These are phyloP conservation scores for Botrytis porri DNA, from an alignment of 2,329 filamentous ascomycete species.

Conservation along the genomic window DNA sequence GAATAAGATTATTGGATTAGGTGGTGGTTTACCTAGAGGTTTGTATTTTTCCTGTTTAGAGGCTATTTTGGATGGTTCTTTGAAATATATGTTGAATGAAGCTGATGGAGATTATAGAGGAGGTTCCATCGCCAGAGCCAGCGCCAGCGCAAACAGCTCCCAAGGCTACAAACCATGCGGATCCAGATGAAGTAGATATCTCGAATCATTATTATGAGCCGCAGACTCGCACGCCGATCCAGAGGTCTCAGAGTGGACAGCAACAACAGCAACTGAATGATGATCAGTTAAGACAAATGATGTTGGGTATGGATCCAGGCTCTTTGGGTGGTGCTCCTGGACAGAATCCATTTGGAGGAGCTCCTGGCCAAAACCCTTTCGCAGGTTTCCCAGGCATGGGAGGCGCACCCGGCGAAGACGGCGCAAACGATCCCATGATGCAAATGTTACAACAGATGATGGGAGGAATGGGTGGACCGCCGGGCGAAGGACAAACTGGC, in stretches of 20 bases:
- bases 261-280: slow-evolving; percentile 46
- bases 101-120: slow-evolving; percentile 29
- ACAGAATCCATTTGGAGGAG: slow-evolving; percentile 37
- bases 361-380: slow-evolving; percentile 13
- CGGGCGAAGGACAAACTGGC: slow-evolving; percentile 36
- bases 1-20: slow-evolving; percentile 71
- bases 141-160: slow-evolving; percentile 25
- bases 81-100: background rate
- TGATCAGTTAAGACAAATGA: slow-evolving; percentile 61
- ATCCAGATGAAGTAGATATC: slow-evolving; percentile 76
- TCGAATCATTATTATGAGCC: slow-evolving; percentile 67
- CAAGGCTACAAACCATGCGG: slow-evolving; percentile 38
- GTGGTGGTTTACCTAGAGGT: slow-evolving; percentile 54
- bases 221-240: slow-evolving; percentile 42
- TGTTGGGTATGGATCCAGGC: slow-evolving; percentile 54
- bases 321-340: slow-evolving; percentile 32
- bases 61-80: background rate
- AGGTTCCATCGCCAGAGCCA: slow-evolving; percentile 39
- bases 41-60: background rate
- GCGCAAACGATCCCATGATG: slow-evolving; percentile 63
- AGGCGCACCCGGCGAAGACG: slow-evolving; percentile 27
- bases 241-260: slow-evolving; percentile 34
- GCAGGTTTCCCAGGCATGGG: slow-evolving; percentile 33
- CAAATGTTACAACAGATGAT: slow-evolving; percentile 75
- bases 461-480: slow-evolving; percentile 44